Percentiles rank a stretch among this genome's conserved stretches.
phyloP scores from a whole-genome alignment of 2,329 filamentous ascomycete species.

The Cladosporium sp. region DNA sequence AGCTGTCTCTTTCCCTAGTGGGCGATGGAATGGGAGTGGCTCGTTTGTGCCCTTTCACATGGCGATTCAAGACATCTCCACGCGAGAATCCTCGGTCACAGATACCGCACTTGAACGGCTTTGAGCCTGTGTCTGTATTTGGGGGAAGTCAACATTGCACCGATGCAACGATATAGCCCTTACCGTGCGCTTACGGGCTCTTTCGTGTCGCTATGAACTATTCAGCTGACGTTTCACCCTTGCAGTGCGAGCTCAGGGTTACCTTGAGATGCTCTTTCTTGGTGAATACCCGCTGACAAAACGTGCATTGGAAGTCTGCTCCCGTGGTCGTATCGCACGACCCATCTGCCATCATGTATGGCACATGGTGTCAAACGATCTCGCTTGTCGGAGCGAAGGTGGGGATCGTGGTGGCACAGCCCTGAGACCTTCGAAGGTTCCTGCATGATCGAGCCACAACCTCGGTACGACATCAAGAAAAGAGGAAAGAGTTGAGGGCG shows the following conservation, averaged over 20 bases:
- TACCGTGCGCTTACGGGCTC: not conserved
- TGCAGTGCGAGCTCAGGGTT: not conserved
- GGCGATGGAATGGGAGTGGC: not conserved
- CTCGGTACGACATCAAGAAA: not conserved
- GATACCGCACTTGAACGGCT: constrained; percentile 3
- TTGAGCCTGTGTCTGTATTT: not conserved
- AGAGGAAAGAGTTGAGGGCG: not conserved
- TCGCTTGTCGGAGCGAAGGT: not conserved
- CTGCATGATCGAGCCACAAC: not conserved
- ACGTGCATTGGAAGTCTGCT: not conserved
- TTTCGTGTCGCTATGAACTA: not conserved
- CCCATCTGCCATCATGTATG: not conserved
- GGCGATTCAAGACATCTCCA: constrained; percentile 7
- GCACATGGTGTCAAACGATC: not conserved
- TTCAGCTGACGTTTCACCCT: not conserved
- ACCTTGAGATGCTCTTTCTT: constrained; percentile 9
- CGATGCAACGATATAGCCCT: not conserved
- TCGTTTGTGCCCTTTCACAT: constrained; percentile 5
- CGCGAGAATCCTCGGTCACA: not conserved
- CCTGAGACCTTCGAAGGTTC: too few species aligned
- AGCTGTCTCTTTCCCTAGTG: not conserved
- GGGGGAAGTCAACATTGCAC: not conserved
- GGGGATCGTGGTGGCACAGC: not conserved
- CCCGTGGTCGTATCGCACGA: too few species aligned
- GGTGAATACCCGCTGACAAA: not conserved